Evolutionary conservation across 2,329 filamentous ascomycete species (phyloP), one percentile per base, ranked within the genome.

Genomic region (Elsinoe ampelina): DNA sequence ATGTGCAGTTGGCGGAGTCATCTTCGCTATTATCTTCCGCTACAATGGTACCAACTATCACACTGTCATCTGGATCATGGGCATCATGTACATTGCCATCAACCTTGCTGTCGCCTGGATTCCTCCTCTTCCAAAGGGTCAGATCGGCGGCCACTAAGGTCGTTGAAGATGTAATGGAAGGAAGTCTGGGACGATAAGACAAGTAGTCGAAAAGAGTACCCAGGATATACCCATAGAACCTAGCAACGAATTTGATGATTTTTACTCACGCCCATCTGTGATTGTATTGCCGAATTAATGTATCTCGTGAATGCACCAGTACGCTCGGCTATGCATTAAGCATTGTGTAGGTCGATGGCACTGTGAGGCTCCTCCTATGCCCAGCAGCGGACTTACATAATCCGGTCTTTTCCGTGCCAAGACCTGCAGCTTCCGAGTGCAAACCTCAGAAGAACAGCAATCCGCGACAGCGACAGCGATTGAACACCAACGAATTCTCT

Each of bases 21-120:
- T 91, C 50, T 93, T 91, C 65, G 84, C 87, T 19, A 80, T 92
- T 66, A 81, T 87, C 67, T 93, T 89, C 76, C 77, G 87, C 52
- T 91, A 89, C 71, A 74, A 80, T 50, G 83, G 82, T 7, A 80
- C 73, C 1, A 72, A 85, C 64, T 92, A 89, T 65, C 80, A 77
- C 12, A 82, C 77, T 66, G 81, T 80, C 0, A 80, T 92, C 61
- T 91, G 87, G 87, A 83, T 92, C 58, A 88, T 89, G 63, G 89
- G 89, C 1, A 73, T 84, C 34, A 82, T 93, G 20, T 80, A 81
- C 61, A 80, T 93, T 58, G 82, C 63, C 0, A 71, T 90, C 19
- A 87, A 89, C 65, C 26, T 89, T 47, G 72, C 74, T 3, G 77
- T 91, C 55, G 69, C 69, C 13, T 85, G 82, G 81, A 80, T 84